phyloP scores from a whole-genome alignment of 2,329 filamentous ascomycete species.

The Botrytis porri region DNA sequence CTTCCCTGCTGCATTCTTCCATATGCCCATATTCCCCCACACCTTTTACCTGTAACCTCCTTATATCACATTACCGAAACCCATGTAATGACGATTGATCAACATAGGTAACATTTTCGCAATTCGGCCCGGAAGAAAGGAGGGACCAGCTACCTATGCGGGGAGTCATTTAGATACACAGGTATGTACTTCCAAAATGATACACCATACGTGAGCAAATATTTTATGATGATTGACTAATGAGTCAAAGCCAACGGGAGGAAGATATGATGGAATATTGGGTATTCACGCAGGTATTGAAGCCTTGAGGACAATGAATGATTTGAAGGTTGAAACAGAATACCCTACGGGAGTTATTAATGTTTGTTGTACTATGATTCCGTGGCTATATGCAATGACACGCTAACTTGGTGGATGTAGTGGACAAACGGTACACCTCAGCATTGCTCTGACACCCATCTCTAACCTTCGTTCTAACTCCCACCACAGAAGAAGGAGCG shows the following conservation, averaged over 20 bases:
- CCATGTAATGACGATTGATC: not conserved
- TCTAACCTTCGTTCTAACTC: not conserved
- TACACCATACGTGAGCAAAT: no score
- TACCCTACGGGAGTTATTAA: slow-evolving; percentile 42
- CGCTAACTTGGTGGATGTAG: slow-evolving; percentile 40
- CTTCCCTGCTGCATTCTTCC: not conserved
- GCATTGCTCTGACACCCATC: not conserved
- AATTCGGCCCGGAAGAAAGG: slow-evolving; percentile 58
- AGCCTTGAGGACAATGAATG: slow-evolving; percentile 64
- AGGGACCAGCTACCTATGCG: slow-evolving; percentile 62
- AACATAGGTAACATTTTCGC: slow-evolving; percentile 66
- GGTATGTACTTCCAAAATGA: slow-evolving; percentile 19
- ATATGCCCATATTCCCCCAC: no score
- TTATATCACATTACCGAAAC: not conserved
- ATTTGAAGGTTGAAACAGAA: slow-evolving; percentile 65
- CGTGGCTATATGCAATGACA: slow-evolving; percentile 37
- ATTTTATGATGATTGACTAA: slow-evolving; percentile 42
- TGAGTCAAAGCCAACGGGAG: slow-evolving; percentile 53
- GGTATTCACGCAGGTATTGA: slow-evolving; percentile 73
- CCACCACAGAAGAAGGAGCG: slow-evolving; percentile 68
- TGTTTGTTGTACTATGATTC: not conserved
- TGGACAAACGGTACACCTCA: slow-evolving; percentile 19
- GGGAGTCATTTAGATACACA: slow-evolving; percentile 69
- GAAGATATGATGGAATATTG: slow-evolving; percentile 70
- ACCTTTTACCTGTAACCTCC: not conserved